Evolutionary conservation across 2,329 filamentous ascomycete genomes (phyloP).

Genomic region (Dothistroma pini): DNA sequence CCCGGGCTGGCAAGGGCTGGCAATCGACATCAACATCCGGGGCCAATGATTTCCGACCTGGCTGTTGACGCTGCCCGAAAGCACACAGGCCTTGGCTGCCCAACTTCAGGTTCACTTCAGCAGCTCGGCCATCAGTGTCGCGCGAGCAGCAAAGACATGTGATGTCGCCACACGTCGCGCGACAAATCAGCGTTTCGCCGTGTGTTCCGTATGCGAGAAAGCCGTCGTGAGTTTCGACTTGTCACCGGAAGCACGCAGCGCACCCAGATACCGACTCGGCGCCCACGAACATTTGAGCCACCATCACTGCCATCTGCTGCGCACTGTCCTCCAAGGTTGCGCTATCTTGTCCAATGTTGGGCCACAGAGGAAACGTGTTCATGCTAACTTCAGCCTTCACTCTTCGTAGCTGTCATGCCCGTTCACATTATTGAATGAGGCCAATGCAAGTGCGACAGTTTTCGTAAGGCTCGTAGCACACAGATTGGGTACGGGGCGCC

Average conservation of each 20-base stretch:
- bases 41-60: neutral
- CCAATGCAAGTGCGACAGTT: no score
- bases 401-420: no score
- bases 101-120: neutral
- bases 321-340: neutral
- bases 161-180: neutral
- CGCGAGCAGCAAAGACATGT: neutral
- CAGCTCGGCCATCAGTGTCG: neutral
- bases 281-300: neutral
- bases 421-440: no score
- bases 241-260: neutral
- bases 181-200: neutral
- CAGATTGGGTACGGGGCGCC: no score
- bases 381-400: no score
- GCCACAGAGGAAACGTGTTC: no score
- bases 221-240: neutral
- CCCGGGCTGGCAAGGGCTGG: neutral
- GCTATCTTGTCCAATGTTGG: neutral
- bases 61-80: neutral
- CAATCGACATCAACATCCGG: neutral
- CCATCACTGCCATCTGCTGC: neutral
- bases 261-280: neutral
- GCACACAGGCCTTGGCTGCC: neutral
- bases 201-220: neutral
- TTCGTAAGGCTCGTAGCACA: no score